A percentile compares a stretch with the other conserved stretches of the same genome.
Conservation (phyloP, 768 basidiomycete genomes). For the Calocera cornea region DNA sequence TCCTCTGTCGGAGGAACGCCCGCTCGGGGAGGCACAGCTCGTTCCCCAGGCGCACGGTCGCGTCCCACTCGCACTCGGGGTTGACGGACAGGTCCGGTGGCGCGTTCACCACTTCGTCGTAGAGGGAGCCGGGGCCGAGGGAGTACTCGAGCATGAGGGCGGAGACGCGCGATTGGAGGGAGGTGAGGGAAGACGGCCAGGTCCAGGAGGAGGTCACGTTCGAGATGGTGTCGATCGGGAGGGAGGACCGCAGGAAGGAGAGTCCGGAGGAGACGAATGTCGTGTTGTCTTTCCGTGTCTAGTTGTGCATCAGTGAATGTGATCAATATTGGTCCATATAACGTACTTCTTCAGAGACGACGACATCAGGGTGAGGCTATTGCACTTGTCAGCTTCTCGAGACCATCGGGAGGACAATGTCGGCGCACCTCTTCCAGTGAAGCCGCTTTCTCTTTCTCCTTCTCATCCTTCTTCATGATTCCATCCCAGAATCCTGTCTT, state of each 20-base stretch:
- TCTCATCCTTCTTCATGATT: slow-evolving; percentile 8
- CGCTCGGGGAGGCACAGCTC: slow-evolving; percentile 19
- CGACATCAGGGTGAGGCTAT: background rate
- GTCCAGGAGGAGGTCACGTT: slow-evolving; percentile 13
- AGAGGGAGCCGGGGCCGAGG: slow-evolving; percentile 18
- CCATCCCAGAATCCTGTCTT: background rate
- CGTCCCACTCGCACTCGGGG: slow-evolving; percentile 23
- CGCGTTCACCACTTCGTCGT: slow-evolving; percentile 16
- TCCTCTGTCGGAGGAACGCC: slow-evolving; percentile 20
- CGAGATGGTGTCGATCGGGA: slow-evolving; percentile 12
- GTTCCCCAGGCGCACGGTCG: slow-evolving; percentile 20
- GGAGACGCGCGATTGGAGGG: slow-evolving; percentile 12
- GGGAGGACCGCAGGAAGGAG: slow-evolving; percentile 11
- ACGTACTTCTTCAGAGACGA: background rate
- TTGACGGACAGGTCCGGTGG: slow-evolving; percentile 15
- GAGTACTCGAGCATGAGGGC: slow-evolving; percentile 16
- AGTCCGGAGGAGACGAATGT: slow-evolving; percentile 8
- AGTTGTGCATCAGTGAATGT: background rate
- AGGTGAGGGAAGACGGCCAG: slow-evolving; percentile 12
- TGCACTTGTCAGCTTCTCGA: background rate
- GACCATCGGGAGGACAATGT: background rate
- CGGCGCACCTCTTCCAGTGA: background rate
- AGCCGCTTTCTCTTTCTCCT: background rate
- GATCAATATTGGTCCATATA: background rate
- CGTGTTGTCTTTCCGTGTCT: background rate